Base-by-base conservation (phyloP, 139 green algal genomes). In the Trebouxia sp. region DNA sequence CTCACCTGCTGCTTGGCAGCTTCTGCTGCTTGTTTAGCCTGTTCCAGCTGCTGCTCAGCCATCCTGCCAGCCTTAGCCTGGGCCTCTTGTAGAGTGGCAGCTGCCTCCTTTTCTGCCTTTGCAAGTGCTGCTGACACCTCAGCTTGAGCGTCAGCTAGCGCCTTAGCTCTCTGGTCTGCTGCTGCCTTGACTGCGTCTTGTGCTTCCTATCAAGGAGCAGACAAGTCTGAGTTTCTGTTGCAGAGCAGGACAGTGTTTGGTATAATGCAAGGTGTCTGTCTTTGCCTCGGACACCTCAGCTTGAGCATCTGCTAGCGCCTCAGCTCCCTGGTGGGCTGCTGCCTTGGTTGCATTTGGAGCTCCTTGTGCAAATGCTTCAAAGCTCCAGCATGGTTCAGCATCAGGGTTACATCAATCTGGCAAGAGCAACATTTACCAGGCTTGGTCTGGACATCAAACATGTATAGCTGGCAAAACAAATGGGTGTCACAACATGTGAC, bases 1-100 rank as follows among this genome's bases (percentile, higher is more conserved):
- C n/a, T n/a, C n/a, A n/a, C n/a, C n/a, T n/a, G n/a, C n/a, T n/a
- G n/a, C n/a, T n/a, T n/a, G n/a, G n/a, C n/a, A n/a, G 39, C 66
- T 47, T 76, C 66, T 50, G 66, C 70, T 15, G 70, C 70, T 28
- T 78, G 28, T 9, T 78, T 65, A 20, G 70, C 70, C 20, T 78
- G 41, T 15, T 55, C 5, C 42, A 62, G 42, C 42, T 62, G 70
- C 38, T 45, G 15, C 17, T 42, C 30, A 14, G 65, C 65, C 17
- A 47, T 47, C 38, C 37, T 5, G 35, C 32, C 65, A 32, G 65
- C 65, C 17, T 30, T 47, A 6, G 35, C 35, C 20, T 75, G 35
- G 9, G 65, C 55, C 5, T 66, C 55, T 66, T 66, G 55, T 28
- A 66, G 55, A 1, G n/a, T 38, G 17, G 55, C n/a, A 39, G 55